phyloP scores from a whole-genome alignment of 2,329 filamentous ascomycete genomes.

The Corniculantispora saksenae region DNA sequence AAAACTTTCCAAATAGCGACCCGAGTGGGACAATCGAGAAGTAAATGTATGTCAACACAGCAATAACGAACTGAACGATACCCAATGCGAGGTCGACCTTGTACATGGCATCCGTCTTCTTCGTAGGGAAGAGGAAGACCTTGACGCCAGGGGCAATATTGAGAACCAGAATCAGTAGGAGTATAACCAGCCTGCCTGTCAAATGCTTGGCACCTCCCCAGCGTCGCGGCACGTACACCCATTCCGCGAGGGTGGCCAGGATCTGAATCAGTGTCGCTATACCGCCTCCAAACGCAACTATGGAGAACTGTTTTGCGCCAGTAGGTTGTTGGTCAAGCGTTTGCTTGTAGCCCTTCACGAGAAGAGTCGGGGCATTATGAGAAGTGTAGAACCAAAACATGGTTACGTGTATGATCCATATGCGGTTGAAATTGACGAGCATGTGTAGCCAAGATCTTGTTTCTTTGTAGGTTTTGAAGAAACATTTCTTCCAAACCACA shows the following conservation, averaged over 20 bases:
- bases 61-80: slow-evolving; percentile 91
- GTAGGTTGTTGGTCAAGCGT: slow-evolving; percentile 76
- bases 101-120: slow-evolving; percentile 29
- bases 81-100: slow-evolving; percentile 68
- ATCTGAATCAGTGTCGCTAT: slow-evolving; percentile 85
- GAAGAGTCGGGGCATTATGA: slow-evolving; percentile 83
- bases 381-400: slow-evolving; percentile 98
- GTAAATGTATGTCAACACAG: slow-evolving; percentile 84
- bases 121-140: slow-evolving; percentile 66
- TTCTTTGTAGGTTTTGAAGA: slow-evolving; percentile 99
- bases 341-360: slow-evolving; percentile 81
- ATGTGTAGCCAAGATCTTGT: slow-evolving; percentile 97
- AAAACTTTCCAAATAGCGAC: slow-evolving; percentile 90
- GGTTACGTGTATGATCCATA: slow-evolving; percentile 94
- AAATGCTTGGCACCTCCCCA: slow-evolving; percentile 98
- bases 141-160: slow-evolving; percentile 86
- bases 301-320: slow-evolving; percentile 71
- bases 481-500: slow-evolving; percentile 96
- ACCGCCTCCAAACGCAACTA: slow-evolving; percentile 81
- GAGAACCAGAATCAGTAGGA: slow-evolving; percentile 74
- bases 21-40: slow-evolving; percentile 95
- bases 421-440: slow-evolving; percentile 97
- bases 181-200: slow-evolving; percentile 83
- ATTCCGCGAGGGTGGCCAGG: slow-evolving; percentile 84
- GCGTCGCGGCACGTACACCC: slow-evolving; percentile 87